phyloP scores from a whole-genome alignment of 2,329 filamentous ascomycete genomes.

The Gyromitra esculenta region DNA sequence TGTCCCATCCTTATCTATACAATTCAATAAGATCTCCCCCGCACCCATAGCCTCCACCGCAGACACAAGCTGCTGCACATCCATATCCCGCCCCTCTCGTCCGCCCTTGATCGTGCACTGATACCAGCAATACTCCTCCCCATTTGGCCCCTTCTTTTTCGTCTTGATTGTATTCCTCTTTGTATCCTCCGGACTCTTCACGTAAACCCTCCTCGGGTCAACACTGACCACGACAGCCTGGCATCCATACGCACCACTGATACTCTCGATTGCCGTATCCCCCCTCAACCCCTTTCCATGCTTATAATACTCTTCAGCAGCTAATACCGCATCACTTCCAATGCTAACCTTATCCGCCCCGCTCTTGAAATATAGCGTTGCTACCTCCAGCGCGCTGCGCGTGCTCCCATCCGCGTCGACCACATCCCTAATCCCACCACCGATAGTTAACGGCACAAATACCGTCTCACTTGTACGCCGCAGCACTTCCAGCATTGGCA shows the following conservation, averaged over 20 bases:
- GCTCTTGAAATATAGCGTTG: conserved; percentile 95
- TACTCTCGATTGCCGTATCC: conserved; percentile 92
- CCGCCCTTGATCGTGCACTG: conserved; percentile 97
- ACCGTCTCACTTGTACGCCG: conserved; percentile 86
- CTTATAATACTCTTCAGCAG: conserved; percentile 89
- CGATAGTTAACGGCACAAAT: conserved; percentile 94
- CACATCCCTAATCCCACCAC: conserved; percentile 93
- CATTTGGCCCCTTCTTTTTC: conserved; percentile 73
- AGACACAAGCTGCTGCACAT: conserved; percentile 85
- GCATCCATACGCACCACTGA: conserved; percentile 90
- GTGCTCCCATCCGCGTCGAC: conserved; percentile 86
- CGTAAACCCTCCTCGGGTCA: conserved; percentile 91
- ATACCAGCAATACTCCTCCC: conserved; percentile 91
- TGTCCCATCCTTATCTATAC: conserved; percentile 95
- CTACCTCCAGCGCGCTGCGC: conserved; percentile 90
- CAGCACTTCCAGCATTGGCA: conserved; percentile 95
- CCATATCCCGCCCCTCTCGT: conserved; percentile 90
- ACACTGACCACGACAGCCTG: conserved; percentile 97
- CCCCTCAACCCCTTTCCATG: conserved; percentile 75
- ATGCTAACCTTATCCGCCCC: conserved; percentile 98
- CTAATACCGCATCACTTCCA: conserved; percentile 90
- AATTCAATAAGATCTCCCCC: conserved; percentile 94
- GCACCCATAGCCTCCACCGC: conserved; percentile 96
- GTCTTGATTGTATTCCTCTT: conserved; percentile 80
- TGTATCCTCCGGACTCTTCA: conserved; percentile 73